phyloP scores from a whole-genome alignment of 2,329 filamentous ascomycete genomes.

The Aspergillus aculeatus region DNA sequence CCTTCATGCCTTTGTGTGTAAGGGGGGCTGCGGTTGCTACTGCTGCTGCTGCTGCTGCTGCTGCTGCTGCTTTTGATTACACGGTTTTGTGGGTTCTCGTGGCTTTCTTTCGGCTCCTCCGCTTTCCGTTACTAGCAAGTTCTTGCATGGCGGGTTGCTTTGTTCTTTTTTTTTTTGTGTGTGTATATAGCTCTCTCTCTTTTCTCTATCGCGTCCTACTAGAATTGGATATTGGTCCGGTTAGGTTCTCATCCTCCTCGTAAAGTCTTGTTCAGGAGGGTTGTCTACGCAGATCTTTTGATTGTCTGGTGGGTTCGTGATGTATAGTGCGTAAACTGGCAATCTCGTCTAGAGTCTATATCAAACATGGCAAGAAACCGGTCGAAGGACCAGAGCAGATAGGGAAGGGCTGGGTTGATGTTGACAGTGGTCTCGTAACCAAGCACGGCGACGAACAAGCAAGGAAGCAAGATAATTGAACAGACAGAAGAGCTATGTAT shows the following conservation, averaged over 20 bases:
- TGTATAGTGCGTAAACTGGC: constrained; percentile 1
- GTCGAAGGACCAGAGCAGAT: background rate
- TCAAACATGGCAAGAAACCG: background rate
- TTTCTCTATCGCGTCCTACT: background rate
- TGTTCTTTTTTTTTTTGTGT: background rate
- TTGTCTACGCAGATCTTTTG: too few relatives aligned
- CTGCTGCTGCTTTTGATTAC: background rate
- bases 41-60: too few relatives aligned
- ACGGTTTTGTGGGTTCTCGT: background rate
- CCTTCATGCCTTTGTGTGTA: background rate
- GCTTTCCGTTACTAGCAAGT: background rate
- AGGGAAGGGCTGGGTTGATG: background rate
- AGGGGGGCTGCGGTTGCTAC: background rate
- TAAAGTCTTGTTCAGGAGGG: background rate
- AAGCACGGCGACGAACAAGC: background rate
- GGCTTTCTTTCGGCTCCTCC: background rate
- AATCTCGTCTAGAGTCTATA: constrained; percentile 9
- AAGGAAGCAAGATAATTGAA: background rate
- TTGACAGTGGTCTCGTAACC: background rate
- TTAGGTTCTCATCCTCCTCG: background rate
- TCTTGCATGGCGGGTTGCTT: constrained; percentile 1
- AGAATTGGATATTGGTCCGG: background rate
- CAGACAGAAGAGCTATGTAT: constrained; percentile 2
- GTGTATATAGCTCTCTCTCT: constrained; percentile 1
- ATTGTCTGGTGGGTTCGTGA: background rate